phyloP scores from a whole-genome alignment of 371 early-diverging fungal species.

The Mucor racemosus region DNA sequence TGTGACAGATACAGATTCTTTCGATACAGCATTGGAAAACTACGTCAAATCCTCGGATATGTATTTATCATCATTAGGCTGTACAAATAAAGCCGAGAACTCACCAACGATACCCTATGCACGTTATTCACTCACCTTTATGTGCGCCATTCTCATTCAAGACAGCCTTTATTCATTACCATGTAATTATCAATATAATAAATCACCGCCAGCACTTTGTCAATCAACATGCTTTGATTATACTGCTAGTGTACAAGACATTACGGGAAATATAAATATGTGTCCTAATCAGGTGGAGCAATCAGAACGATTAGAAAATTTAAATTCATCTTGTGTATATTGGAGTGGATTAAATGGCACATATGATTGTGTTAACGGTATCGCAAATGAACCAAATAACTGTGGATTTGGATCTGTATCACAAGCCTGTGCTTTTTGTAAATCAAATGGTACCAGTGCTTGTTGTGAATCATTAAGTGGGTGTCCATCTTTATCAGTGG shows the following conservation, averaged over 20 bases:
- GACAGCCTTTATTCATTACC: constrained; percentile 39
- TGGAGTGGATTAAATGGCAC: constrained; percentile 49
- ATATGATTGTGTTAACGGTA: constrained; percentile 39
- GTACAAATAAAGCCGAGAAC: constrained; percentile 23
- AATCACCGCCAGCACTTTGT: constrained; percentile 43
- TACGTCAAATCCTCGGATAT: constrained; percentile 33
- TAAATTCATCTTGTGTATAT: constrained; percentile 34
- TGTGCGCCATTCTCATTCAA: constrained; percentile 46
- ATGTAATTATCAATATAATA: constrained; percentile 39
- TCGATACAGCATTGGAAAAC: constrained; percentile 38
- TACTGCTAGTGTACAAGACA: constrained; percentile 31
- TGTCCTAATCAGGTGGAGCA: constrained; percentile 34
- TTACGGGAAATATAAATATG: constrained; percentile 31
- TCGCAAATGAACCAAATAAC: constrained; percentile 42
- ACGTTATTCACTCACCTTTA: constrained; percentile 43
- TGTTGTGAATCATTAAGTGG: constrained; percentile 36
- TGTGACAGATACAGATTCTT: constrained; percentile 36
- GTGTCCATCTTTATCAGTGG: constrained; percentile 26
- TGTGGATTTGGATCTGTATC: constrained; percentile 40
- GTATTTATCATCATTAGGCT: constrained; percentile 38
- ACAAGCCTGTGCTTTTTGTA: constrained; percentile 41
- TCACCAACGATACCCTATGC: constrained; percentile 41
- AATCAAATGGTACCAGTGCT: constrained; percentile 26
- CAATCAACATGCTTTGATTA: constrained; percentile 46
- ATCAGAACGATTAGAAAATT: constrained; percentile 11